Base-by-base conservation (phyloP, 352 stramenopile species). In the Phytophthora multivora region DNA sequence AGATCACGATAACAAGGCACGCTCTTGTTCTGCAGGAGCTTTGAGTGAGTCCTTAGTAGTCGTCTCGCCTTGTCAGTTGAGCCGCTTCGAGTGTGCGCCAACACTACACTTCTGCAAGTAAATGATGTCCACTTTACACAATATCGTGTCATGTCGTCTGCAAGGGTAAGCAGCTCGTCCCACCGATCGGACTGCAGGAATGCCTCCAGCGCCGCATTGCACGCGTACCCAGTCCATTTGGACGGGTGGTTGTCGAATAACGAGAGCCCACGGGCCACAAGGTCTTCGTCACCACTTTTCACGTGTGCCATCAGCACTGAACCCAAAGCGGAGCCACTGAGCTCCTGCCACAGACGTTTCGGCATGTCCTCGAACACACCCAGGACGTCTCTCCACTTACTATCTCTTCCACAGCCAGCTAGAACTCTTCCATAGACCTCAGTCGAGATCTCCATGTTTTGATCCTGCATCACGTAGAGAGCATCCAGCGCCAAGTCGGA, bases 1-100 rank as follows among this genome's bases (percentile, higher is more conserved):
- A 89, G 51, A 26, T 85, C 71, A 13, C 77, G 75, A 50, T 88
- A 89, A 36, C 70, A 86, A n/a, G 73, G 71, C 23, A 63, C 77
- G 19, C 51, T 36, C 13, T 73, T 26, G 1, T 57, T 51, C 26
- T 51, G 23, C 25, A 38, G 36, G 45, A 28, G 16, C 45, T 40
- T 16, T 28, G 51, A 54, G 30, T 56, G 49, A 15, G 43, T 39
- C 0, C 41, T 13, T 18, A 69, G n/a, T 28, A 69, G 5, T 15
- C 36, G 5, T 23, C 60, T 58, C 3, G 60, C 60, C 26, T 59
- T 40, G 6, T 41, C 36, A 16, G 30, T 38, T 4, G 28, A 42
- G n/a, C 39, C 45, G 7, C 18, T 63, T 25, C 26, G 13, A 25
- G 58, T 69, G 16, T 63, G 35, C 4, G 60, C 60, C 38, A 63